A percentile compares a stretch with the other conserved stretches of the same genome.
These are phyloP conservation scores for Hsuehochloa calcarea DNA, from an alignment of 176 grass and related monocot species.

Conservation along the genomic window DNA sequence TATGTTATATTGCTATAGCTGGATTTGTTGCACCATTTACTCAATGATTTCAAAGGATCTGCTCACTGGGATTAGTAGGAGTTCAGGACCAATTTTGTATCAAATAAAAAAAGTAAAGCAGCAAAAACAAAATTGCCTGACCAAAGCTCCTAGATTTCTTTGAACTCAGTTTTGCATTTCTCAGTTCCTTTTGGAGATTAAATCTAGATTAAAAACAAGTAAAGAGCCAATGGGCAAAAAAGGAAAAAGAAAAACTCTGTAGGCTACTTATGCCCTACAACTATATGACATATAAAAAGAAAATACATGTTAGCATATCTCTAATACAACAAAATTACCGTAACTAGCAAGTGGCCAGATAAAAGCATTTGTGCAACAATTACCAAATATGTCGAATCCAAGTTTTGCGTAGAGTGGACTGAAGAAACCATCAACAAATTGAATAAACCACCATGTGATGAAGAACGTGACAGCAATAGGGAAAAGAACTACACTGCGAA, in stretches of 20 bases:
- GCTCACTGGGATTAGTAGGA: neutral
- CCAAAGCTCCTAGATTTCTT: neutral
- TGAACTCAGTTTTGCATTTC: neutral
- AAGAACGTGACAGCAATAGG: constrained; percentile 96
- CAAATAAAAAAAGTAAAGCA: neutral
- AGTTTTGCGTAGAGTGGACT: constrained; percentile 88
- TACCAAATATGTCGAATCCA: constrained; percentile 92
- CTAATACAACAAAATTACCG: neutral
- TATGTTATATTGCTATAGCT: constrained; percentile 20
- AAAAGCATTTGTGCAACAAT: neutral
- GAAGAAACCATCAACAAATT: constrained; percentile 99
- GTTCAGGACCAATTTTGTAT: neutral
- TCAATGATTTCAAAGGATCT: neutral
- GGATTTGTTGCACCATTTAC: neutral
- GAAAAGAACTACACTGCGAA: constrained; percentile 94
- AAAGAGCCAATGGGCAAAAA: neutral
- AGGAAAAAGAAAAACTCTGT: neutral
- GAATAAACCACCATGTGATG: constrained; percentile 99
- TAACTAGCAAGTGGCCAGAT: neutral
- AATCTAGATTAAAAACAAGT: constrained; percentile 1
- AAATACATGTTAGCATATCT: neutral
- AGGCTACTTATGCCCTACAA: neutral
- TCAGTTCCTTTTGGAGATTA: neutral
- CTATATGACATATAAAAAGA: neutral
- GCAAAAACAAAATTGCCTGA: constrained; percentile 12